Base-by-base conservation (phyloP, 441 rosid species). In the Iberis amara region DNA sequence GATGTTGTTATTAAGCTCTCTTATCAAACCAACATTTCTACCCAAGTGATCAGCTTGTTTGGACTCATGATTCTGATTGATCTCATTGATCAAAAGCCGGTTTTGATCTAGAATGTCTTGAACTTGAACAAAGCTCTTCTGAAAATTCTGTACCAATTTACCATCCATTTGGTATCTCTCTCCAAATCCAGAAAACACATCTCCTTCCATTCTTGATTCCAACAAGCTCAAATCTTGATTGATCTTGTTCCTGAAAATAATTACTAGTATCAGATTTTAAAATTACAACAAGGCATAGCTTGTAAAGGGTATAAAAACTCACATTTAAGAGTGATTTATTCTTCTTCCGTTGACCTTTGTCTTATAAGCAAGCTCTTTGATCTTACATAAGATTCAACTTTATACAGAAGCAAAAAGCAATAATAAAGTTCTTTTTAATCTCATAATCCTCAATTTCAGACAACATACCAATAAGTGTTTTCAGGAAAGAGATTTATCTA, bases 41-140 rank as follows among this genome's bases (percentile, higher is more conserved):
- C 80, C 75, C 74, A 85, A 59, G 68, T 79, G 83, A 58, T 85
- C 94, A 0, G 82, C 89, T 69, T 78, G 67, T 73, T 75, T 88
- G 0, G 94, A 88, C 62, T 83, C 94, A 3, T 88, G 96, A 62
- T 85, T 88, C 63, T 79, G 91, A 69, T 83, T 85, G 47, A 89
- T 87, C 77, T 82, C 82, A 35, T 82, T 82, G 74, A 87, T 87
- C 37, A 87, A 73, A 62, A 82, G 21, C 73, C 83, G 76, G 75
- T 88, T 88, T 41, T 85, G 86, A 68, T 88, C 96, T 27, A 87
- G 62, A 41, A 89, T 85, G 65, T 72, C 74, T 47, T 89, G 89
- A 55, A 89, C 95, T 59, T 89, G 88, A 59, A 72, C 76, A 53
- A 89, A 83, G 57, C 74, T 85, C 74, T 76, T 83, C 44, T 81